Conservation (phyloP, 2,329 filamentous ascomycete species). For the Aureobasidium sp. region DNA sequence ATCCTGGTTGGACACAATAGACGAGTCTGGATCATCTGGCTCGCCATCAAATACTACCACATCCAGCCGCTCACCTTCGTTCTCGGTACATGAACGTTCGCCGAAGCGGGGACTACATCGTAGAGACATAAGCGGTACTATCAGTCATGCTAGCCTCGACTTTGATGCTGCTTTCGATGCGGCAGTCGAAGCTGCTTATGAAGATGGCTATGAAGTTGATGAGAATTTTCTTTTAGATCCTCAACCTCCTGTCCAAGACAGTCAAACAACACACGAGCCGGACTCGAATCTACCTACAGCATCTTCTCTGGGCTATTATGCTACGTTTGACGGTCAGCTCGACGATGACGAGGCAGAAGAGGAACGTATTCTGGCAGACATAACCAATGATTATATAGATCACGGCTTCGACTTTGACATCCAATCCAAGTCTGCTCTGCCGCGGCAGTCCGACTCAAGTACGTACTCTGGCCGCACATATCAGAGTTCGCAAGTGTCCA, state of each 20-base stretch:
- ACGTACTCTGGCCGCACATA: slow-evolving; percentile 69
- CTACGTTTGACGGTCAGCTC: background rate
- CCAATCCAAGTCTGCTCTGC: slow-evolving; percentile 59
- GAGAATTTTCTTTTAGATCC: slow-evolving; percentile 20
- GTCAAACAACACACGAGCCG: background rate
- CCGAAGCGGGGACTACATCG: slow-evolving; percentile 63
- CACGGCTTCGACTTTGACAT: slow-evolving; percentile 67
- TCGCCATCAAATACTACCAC: background rate
- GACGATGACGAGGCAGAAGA: slow-evolving; percentile 41
- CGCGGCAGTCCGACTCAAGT: slow-evolving; percentile 77
- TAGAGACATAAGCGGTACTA: slow-evolving; percentile 62
- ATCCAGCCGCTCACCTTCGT: slow-evolving; percentile 49
- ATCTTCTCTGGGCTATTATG: background rate
- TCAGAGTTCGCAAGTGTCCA: slow-evolving; percentile 67
- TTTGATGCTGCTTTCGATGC: slow-evolving; percentile 93
- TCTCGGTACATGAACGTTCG: slow-evolving; percentile 73
- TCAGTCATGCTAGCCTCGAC: slow-evolving; percentile 73
- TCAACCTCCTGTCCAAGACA: background rate
- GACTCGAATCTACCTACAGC: background rate
- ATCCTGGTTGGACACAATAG: slow-evolving; percentile 52
- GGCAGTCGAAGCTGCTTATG: slow-evolving; percentile 91
- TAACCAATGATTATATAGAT: slow-evolving; percentile 75
- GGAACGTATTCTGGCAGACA: slow-evolving; percentile 64
- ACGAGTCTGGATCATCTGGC: slow-evolving; percentile 65
- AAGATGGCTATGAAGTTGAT: slow-evolving; percentile 78